phyloP scores from a whole-genome alignment of 2,329 filamentous ascomycete species.

The Ophiostoma perfectum region DNA sequence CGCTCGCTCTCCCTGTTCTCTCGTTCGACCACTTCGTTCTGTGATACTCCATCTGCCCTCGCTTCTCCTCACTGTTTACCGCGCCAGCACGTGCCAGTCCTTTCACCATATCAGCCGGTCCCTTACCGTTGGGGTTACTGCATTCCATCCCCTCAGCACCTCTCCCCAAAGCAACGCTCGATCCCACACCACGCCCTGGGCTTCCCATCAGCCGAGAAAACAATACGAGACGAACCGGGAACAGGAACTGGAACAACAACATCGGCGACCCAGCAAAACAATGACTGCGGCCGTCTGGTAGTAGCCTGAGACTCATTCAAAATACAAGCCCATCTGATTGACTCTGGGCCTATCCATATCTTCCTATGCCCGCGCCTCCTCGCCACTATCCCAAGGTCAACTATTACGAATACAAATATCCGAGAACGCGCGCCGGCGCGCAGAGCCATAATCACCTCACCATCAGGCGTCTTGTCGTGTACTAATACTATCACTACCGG shows the following conservation, averaged over 20 bases:
- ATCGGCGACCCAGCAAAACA: background rate
- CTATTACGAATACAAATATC: background rate
- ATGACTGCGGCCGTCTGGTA: background rate
- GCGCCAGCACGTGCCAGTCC: background rate
- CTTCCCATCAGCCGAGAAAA: slow-evolving; percentile 7
- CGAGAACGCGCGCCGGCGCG: slow-evolving; percentile 8
- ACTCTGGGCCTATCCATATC: background rate
- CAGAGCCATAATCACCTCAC: background rate
- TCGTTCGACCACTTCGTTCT: background rate
- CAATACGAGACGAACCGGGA: background rate
- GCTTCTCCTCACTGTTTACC: background rate
- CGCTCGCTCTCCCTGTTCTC: background rate
- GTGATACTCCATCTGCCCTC: background rate
- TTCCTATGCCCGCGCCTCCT: background rate
- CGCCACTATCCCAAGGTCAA: background rate
- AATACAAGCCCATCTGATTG: background rate
- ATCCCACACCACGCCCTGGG: background rate
- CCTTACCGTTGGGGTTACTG: background rate
- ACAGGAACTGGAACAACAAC: background rate
- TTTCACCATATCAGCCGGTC: background rate
- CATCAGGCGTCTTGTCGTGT: too few relatives aligned
- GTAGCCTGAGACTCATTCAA: background rate
- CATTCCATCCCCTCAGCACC: slow-evolving; percentile 4
- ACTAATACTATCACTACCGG: background rate
- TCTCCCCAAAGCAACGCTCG: background rate